Conservation (phyloP, 2,329 filamentous ascomycete genomes). For the Colletotrichum sp. region DNA sequence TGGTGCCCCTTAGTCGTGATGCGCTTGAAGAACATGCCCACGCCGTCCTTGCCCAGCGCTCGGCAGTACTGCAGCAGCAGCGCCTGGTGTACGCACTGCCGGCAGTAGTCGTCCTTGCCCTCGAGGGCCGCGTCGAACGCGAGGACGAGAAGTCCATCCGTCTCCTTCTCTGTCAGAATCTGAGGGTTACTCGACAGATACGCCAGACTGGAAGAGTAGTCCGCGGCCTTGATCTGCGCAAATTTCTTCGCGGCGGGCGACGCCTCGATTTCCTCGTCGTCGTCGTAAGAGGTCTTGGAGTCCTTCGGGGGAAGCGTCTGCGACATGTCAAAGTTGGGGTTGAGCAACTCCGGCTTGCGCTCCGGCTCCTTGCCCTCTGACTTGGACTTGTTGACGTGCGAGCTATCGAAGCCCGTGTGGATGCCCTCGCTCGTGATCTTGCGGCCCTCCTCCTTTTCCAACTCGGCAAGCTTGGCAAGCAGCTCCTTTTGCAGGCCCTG, state of each 20-base stretch:
- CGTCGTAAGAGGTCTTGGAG: constrained; percentile 56
- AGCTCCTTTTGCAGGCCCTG: constrained; percentile 79
- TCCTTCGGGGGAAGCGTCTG: constrained; percentile 26
- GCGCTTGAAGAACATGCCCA: constrained; percentile 93
- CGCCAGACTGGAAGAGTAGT: constrained; percentile 75
- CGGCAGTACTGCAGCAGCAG: constrained; percentile 94
- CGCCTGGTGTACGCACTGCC: constrained; percentile 91
- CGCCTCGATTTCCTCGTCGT: constrained; percentile 77
- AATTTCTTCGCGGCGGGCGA: constrained; percentile 83
- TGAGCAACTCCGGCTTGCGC: constrained; percentile 74
- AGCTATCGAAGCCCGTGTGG: constrained; percentile 89
- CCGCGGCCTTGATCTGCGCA: constrained; percentile 75
- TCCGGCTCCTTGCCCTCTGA: constrained; percentile 50
- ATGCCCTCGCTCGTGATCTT: constrained; percentile 96
- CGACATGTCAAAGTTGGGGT: constrained; percentile 58
- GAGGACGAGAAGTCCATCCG: constrained; percentile 87
- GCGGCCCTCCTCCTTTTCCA: constrained; percentile 82
- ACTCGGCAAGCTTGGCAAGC: constrained; percentile 72
- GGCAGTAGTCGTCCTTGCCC: constrained; percentile 75
- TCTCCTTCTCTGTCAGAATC: constrained; percentile 84
- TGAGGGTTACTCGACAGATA: constrained; percentile 82
- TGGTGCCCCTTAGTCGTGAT: constrained; percentile 90
- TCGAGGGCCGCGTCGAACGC: constrained; percentile 90
- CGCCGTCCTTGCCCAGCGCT: constrained; percentile 85
- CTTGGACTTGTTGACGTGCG: constrained; percentile 72